phyloP scores from a whole-genome alignment of 2,329 filamentous ascomycete species.

The Fusarium sp. region DNA sequence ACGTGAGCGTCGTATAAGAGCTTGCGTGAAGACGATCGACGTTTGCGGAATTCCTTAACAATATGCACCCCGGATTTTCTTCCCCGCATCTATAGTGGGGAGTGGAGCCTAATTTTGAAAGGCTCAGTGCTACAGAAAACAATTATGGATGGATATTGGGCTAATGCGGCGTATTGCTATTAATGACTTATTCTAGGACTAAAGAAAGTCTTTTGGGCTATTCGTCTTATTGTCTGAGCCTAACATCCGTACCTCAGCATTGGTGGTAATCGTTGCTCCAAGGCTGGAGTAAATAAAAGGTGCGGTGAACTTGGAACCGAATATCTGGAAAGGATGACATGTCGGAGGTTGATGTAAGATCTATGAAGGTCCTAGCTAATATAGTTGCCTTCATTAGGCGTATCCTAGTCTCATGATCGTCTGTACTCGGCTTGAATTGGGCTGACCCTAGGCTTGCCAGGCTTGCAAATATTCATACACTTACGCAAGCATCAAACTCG shows the following conservation, averaged over 20 bases:
- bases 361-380: too few relatives aligned
- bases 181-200: neutral
- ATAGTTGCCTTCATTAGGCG: neutral
- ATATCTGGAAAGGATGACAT: neutral
- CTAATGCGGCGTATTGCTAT: neutral
- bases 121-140: neutral
- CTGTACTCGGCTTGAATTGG: neutral
- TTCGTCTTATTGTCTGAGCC: neutral
- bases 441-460: neutral
- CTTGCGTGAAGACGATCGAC: neutral
- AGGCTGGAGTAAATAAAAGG: neutral
- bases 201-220: neutral
- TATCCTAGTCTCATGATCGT: neutral
- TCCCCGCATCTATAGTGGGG: constrained; percentile 39
- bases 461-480: neutral
- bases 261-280: neutral
- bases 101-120: constrained; percentile 24
- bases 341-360: neutral
- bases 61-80: constrained; percentile 46
- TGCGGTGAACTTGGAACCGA: neutral
- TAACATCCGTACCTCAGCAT: neutral
- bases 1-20: neutral
- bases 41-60: constrained; percentile 11
- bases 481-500: neutral
- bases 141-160: neutral